These are phyloP conservation scores for Starmerella floricola DNA, from an alignment of 805 yeast species.

Conservation along the genomic window DNA sequence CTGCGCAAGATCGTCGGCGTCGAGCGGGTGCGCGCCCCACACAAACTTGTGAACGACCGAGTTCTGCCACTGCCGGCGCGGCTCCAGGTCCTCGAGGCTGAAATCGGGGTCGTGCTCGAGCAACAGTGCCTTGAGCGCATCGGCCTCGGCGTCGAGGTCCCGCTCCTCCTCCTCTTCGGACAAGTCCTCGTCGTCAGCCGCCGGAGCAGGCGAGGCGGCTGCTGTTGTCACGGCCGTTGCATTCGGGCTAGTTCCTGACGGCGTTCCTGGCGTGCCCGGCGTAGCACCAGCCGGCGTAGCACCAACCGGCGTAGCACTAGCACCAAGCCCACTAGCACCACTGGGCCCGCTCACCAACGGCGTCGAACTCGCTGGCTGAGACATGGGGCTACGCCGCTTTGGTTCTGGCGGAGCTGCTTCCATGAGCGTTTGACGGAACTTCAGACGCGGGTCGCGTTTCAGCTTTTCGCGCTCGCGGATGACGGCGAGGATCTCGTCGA, in stretches of 20 bases:
- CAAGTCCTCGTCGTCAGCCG: conserved; percentile 59
- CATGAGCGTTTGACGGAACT: conserved; percentile 12
- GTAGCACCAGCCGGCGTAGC: too few relatives aligned
- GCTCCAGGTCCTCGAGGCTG: conserved; percentile 71
- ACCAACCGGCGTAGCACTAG: too few relatives aligned
- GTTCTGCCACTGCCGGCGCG: conserved; percentile 72
- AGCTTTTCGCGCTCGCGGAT: conserved; percentile 59
- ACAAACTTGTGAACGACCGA: conserved; percentile 70
- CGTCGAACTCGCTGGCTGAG: neutral
- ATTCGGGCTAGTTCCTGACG: too few relatives aligned
- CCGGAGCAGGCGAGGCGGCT: conserved; percentile 86
- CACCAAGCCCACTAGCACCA: too few relatives aligned
- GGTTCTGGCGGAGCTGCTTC: conserved; percentile 13
- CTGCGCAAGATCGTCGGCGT: conserved; percentile 70
- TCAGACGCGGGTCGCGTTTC: conserved; percentile 49
- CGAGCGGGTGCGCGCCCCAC: conserved; percentile 81
- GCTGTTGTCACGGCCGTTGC: too few relatives aligned
- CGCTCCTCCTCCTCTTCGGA: conserved; percentile 70
- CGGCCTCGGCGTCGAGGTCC: conserved; percentile 38
- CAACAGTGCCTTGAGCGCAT: conserved; percentile 54
- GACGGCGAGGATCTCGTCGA: conserved; percentile 46
- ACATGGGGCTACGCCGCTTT: conserved; percentile 8
- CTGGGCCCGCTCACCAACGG: too few relatives aligned
- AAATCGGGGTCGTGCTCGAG: conserved; percentile 76
- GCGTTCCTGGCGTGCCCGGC: too few relatives aligned